Conservation (phyloP, 805 yeast genomes). For the Blastobotrys robertii region DNA sequence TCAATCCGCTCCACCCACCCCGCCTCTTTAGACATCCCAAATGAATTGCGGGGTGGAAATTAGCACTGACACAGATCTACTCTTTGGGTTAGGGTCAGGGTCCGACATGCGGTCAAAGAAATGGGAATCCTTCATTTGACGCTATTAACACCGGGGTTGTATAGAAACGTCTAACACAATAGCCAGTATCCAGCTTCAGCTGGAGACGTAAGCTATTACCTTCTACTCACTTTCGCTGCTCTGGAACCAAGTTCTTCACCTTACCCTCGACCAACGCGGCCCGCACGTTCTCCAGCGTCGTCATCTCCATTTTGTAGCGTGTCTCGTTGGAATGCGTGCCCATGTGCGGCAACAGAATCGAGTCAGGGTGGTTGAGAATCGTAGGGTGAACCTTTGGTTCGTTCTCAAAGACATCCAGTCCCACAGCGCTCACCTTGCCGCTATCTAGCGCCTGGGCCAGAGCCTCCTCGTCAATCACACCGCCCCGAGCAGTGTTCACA, state of each 20-base stretch:
- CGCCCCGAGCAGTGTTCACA: slow-evolving; percentile 54
- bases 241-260: slow-evolving; percentile 75
- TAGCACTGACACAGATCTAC: too few species aligned
- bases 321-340: slow-evolving; percentile 33
- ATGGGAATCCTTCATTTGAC: too few species aligned
- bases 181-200: too few species aligned
- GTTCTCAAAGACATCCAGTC: slow-evolving; percentile 50
- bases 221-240: slow-evolving; percentile 25
- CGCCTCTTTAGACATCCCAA: too few species aligned
- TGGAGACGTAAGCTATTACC: too few species aligned
- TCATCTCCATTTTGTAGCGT: slow-evolving; percentile 68
- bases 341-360: slow-evolving; percentile 49
- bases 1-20: too few species aligned
- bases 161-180: too few species aligned
- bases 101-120: too few species aligned
- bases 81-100: too few species aligned
- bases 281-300: slow-evolving; percentile 59
- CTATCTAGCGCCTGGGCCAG: slow-evolving; percentile 37
- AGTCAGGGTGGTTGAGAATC: slow-evolving; percentile 36
- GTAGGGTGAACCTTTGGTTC: slow-evolving; percentile 47
- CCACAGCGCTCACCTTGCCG: slow-evolving; percentile 44
- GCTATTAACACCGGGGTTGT: too few species aligned
- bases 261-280: slow-evolving; percentile 53
- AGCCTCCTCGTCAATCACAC: slow-evolving; percentile 46
- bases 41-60: too few species aligned